A percentile compares a stretch with the other conserved stretches of the same genome.
phyloP scores from a whole-genome alignment of 139 green algal species.

The Medakamo hakoo region DNA sequence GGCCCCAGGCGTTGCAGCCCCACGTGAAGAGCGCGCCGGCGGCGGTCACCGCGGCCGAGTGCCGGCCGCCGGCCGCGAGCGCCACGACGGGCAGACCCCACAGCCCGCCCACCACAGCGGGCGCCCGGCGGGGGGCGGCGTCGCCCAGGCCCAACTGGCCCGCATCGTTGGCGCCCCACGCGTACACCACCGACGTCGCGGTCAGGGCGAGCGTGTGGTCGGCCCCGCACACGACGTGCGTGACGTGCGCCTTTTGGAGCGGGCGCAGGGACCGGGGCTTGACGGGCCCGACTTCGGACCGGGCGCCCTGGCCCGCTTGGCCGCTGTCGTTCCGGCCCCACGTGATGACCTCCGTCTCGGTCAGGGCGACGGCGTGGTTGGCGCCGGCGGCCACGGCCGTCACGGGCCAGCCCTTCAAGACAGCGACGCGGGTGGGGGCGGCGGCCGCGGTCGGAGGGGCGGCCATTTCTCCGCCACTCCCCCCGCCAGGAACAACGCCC shows the following conservation, averaged over 20 bases:
- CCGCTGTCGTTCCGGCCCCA: slow-evolving; percentile 65
- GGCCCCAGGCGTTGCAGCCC: slow-evolving; percentile 62
- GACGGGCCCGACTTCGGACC: slow-evolving; percentile 28
- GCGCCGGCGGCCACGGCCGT: slow-evolving; percentile 14
- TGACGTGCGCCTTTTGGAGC: slow-evolving; percentile 42
- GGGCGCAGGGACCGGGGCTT: slow-evolving; percentile 27
- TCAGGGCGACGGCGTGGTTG: slow-evolving; percentile 63
- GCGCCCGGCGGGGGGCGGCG: slow-evolving; percentile 24
- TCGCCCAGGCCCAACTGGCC: slow-evolving; percentile 70
- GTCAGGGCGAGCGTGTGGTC: slow-evolving; percentile 71
- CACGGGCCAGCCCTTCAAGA: slow-evolving; percentile 1
- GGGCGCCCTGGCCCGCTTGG: slow-evolving; percentile 60
- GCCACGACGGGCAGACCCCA: slow-evolving; percentile 63
- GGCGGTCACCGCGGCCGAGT: slow-evolving; percentile 63
- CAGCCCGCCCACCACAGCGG: slow-evolving; percentile 44
- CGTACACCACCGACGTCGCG: slow-evolving; percentile 58
- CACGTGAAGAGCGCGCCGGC: slow-evolving; percentile 75
- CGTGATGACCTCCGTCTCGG: slow-evolving; percentile 52
- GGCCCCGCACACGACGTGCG: slow-evolving; percentile 53
- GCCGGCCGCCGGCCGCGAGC: slow-evolving; percentile 54
- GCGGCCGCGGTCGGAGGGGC: too few species aligned
- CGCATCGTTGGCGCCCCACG: slow-evolving; percentile 52
- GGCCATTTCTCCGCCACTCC: too few species aligned
- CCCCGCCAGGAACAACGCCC: not conserved
- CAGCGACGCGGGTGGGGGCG: not conserved